A percentile compares a stretch with the other conserved stretches of the same genome.
Evolutionary conservation across 2,329 filamentous ascomycete species (phyloP).

Genomic region (Zymoseptoria pseudotritici): DNA sequence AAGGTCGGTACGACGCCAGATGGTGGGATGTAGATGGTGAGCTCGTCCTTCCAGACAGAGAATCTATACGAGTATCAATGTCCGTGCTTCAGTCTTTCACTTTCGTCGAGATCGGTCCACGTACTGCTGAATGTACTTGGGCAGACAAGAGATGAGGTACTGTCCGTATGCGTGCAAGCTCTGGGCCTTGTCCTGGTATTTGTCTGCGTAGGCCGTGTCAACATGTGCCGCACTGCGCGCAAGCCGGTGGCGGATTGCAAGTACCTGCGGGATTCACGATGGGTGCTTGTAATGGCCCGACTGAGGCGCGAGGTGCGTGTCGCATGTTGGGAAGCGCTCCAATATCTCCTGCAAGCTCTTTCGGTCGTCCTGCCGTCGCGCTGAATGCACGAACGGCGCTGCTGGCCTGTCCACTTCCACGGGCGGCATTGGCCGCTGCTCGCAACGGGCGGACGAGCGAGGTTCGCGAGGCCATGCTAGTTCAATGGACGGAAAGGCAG

Average conservation of each 20-base stretch:
- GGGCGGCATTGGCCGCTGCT: constrained; percentile 2
- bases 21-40: constrained; percentile 69
- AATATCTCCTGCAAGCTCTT: constrained; percentile 37
- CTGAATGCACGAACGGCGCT: constrained; percentile 36
- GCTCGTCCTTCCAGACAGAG: constrained; percentile 98
- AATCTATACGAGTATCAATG: constrained; percentile 46
- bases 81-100: neutral
- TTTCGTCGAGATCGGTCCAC: constrained; percentile 5
- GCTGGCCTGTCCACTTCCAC: constrained; percentile 1
- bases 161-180: constrained; percentile 89
- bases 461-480: constrained; percentile 11
- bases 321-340: constrained; percentile 41
- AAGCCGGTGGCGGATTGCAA: neutral
- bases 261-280: constrained; percentile 69
- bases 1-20: constrained; percentile 85
- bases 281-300: constrained; percentile 60
- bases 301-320: constrained; percentile 34
- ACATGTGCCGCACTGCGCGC: neutral
- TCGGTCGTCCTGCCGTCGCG: constrained; percentile 34
- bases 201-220: constrained; percentile 49
- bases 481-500: neutral
- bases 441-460: constrained; percentile 8
- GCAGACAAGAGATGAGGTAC: constrained; percentile 92
- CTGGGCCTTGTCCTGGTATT: constrained; percentile 79
- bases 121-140: constrained; percentile 91